These are phyloP conservation scores for Umbelopsis sp. DNA, from an alignment of 192 early-diverging fungal species.

Conservation along the genomic window DNA sequence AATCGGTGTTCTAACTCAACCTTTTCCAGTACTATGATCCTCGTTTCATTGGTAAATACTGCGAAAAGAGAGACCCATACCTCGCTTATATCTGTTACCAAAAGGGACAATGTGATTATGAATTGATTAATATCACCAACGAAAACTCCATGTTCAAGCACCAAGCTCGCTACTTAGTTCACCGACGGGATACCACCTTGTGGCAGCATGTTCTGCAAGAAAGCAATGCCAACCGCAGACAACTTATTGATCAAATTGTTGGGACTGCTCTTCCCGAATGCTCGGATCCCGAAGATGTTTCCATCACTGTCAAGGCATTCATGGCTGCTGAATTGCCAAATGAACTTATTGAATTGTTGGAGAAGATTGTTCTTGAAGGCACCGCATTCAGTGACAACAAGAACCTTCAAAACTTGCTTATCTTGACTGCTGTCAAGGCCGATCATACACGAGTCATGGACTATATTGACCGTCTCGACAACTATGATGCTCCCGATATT, in stretches of 20 bases:
- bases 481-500: constrained; percentile 98
- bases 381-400: constrained; percentile 94
- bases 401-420: constrained; percentile 96
- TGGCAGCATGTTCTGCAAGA: constrained; percentile 85
- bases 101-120: constrained; percentile 92
- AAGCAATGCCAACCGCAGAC: constrained; percentile 81
- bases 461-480: constrained; percentile 92
- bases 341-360: constrained; percentile 96
- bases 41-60: constrained; percentile 94
- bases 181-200: constrained; percentile 79
- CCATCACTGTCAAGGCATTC: constrained; percentile 96
- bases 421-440: constrained; percentile 97
- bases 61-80: constrained; percentile 98
- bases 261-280: constrained; percentile 92
- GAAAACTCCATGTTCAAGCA: constrained; percentile 99
- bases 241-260: constrained; percentile 93
- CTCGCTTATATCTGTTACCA: constrained; percentile 95
- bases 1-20: too few relatives aligned
- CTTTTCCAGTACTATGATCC: constrained; percentile 78
- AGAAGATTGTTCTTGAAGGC: constrained; percentile 94
- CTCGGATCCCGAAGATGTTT: constrained; percentile 96
- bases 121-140: constrained; percentile 94
- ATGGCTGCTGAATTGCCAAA: constrained; percentile 95
- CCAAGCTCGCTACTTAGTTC: constrained; percentile 95
- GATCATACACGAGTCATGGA: constrained; percentile 93